Evolutionary conservation across 805 yeast species (phyloP).

Genomic region (Zygosaccharomyces lentus): DNA sequence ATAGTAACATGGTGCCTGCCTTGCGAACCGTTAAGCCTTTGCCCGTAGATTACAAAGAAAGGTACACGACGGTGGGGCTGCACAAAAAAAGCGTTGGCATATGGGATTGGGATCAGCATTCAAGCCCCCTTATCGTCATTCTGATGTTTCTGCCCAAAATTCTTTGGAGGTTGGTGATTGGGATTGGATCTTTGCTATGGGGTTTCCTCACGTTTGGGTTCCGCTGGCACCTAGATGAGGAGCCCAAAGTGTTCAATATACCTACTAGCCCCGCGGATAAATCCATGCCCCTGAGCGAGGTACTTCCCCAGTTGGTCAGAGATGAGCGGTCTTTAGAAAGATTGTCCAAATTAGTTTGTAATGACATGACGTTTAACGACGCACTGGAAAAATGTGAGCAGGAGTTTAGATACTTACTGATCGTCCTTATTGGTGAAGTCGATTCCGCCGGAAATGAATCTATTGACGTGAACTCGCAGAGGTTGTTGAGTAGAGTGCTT

Average conservation of each 20-base stretch:
- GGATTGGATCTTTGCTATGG: constrained; percentile 22
- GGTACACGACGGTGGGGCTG: constrained; percentile 26
- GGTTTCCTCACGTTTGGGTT: constrained; percentile 21
- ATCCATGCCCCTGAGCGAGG: constrained; percentile 7
- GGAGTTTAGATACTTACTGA: constrained; percentile 48
- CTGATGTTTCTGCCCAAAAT: constrained; percentile 54
- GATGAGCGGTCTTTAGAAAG: constrained; percentile 10
- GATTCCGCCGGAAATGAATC: constrained; percentile 14
- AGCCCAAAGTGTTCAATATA: constrained; percentile 14
- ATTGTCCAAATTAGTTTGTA: constrained; percentile 9
- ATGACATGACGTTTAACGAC: constrained; percentile 39
- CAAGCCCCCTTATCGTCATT: constrained; percentile 44
- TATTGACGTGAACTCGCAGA: constrained; percentile 33
- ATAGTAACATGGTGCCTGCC: constrained; percentile 22
- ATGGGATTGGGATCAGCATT: constrained; percentile 7
- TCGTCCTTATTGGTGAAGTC: constrained; percentile 48
- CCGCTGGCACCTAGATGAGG: constrained; percentile 11
- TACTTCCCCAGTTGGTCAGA: constrained; percentile 10
- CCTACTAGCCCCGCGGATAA: constrained; percentile 23
- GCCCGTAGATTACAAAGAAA: constrained; percentile 29
- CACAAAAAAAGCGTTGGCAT: constrained; percentile 11
- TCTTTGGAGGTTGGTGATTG: constrained; percentile 21
- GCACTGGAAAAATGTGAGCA: constrained; percentile 38
- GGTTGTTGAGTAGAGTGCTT: constrained; percentile 43
- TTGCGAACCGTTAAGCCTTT: constrained; percentile 35